Base-by-base conservation (phyloP, 2,329 filamentous ascomycete genomes). In the Penicillium frequentans region DNA sequence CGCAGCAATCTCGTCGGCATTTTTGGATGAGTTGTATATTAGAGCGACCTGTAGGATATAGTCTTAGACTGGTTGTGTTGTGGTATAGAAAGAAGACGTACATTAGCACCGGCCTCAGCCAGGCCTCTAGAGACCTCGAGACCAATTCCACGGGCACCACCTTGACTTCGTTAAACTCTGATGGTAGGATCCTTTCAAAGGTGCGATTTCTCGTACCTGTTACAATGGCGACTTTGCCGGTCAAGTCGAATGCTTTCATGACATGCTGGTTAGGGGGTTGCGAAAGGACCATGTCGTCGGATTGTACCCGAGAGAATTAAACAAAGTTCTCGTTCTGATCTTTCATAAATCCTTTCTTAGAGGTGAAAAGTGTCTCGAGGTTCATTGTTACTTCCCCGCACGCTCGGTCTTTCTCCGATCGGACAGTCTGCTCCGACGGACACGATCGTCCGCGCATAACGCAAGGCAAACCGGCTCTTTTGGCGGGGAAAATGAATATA, bases 101-200 rank as follows among this genome's bases (percentile, higher is more conserved):
- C 69, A 46, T 73, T 65, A 5, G 75, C 75, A 10, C 77, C 77
- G 16, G 74, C 73, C 60, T 74, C 69, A 6, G 74, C 75, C 19
- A 74, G 65, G n/a, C 68, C 75, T 35, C 69, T 66, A 4, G 75
- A 72, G n/a, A 79, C 74, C 39, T 74, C 74, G 8, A 74, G 65
- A 1, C 73, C 74, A 19, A 76, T 76, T 16, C 74, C 74, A 19
- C 70, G 67, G 5, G 68, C 70, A 19, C 68, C 73, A 8, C 73
- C 73, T 60, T 33, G 19, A 26, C 14, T n/a, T 8, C 19, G 14
- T n/a, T 46, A 27, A 33, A 16, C 13, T 16, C 23, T 45, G 23
- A 45, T 45, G 3, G 1, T 5, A 10, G 11, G 9, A 29, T 29
- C 10, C 3, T 29, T 29, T 8, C 7, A 26, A 26, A 8, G 1